phyloP scores from a whole-genome alignment of 2,329 filamentous ascomycete species.

The Chaetothyriales sp. region DNA sequence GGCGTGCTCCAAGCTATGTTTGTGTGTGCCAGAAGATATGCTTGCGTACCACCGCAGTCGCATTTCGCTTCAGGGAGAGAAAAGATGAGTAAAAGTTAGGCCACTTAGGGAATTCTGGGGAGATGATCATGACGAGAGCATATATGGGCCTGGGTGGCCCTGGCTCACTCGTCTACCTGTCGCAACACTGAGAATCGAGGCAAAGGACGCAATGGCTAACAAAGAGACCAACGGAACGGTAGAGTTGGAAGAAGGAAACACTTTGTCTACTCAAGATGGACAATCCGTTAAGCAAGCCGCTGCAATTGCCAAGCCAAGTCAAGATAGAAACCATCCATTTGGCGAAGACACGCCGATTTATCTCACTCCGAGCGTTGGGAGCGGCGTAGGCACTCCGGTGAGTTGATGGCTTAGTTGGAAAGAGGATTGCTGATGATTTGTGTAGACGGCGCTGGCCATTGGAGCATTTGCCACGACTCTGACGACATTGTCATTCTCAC shows the following conservation, averaged over 20 bases:
- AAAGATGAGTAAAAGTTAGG: background rate
- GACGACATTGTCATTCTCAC: constrained; percentile 2
- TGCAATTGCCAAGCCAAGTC: background rate
- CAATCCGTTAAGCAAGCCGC: background rate
- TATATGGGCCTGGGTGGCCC: no score
- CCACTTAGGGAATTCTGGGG: background rate
- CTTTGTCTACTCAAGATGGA: background rate
- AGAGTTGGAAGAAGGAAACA: background rate
- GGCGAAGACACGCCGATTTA: background rate
- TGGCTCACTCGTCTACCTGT: background rate
- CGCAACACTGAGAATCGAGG: background rate
- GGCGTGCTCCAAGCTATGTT: background rate
- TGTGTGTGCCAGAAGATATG: background rate
- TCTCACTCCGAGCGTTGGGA: background rate
- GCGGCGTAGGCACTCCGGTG: background rate
- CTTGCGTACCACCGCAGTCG: no score
- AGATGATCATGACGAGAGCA: background rate
- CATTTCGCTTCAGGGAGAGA: background rate
- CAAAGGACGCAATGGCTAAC: background rate
- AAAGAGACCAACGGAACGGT: background rate
- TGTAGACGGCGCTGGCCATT: background rate
- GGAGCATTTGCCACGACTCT: constrained; percentile 12
- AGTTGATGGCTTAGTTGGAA: background rate
- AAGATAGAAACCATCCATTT: background rate
- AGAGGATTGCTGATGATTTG: background rate